These are phyloP conservation scores for Paramecium tetraurelia DNA, from an alignment of 73 alveolate genomes.

Conservation along the genomic window DNA sequence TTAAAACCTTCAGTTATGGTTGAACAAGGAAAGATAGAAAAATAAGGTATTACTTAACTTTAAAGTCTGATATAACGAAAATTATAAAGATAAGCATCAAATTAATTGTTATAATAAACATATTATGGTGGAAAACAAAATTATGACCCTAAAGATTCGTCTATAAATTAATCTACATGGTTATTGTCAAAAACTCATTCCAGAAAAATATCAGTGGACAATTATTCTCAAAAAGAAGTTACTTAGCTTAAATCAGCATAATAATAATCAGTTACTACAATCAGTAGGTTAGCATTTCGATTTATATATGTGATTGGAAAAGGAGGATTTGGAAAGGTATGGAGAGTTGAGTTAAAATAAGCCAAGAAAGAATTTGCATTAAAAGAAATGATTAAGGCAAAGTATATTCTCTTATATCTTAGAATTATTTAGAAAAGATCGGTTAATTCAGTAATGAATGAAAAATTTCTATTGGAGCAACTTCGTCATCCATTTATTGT, in stretches of 20 bases:
- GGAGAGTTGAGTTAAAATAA: constrained; percentile 34
- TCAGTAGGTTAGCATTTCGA: neutral
- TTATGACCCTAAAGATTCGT: neutral
- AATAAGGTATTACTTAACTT: neutral
- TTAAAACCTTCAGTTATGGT: neutral
- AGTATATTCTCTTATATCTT: neutral
- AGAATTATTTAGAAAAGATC: constrained; percentile 56
- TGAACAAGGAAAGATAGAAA: neutral
- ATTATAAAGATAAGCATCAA: neutral
- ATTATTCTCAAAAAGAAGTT: neutral
- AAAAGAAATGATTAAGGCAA: constrained; percentile 20
- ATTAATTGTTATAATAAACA: neutral
- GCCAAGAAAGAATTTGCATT: neutral
- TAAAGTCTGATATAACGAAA: neutral
- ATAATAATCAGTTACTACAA: neutral
- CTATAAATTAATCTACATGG: neutral
- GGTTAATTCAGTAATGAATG: constrained; percentile 66
- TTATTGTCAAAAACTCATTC: neutral
- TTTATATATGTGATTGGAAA: neutral
- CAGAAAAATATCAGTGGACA: neutral
- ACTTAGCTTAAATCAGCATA: neutral
- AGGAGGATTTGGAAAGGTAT: constrained; percentile 37
- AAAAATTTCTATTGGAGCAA: constrained; percentile 62
- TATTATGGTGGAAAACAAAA: neutral
- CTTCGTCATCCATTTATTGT: constrained; percentile 74